Conservation (phyloP, 2,329 filamentous ascomycete species). For the Fusarium sp. region DNA sequence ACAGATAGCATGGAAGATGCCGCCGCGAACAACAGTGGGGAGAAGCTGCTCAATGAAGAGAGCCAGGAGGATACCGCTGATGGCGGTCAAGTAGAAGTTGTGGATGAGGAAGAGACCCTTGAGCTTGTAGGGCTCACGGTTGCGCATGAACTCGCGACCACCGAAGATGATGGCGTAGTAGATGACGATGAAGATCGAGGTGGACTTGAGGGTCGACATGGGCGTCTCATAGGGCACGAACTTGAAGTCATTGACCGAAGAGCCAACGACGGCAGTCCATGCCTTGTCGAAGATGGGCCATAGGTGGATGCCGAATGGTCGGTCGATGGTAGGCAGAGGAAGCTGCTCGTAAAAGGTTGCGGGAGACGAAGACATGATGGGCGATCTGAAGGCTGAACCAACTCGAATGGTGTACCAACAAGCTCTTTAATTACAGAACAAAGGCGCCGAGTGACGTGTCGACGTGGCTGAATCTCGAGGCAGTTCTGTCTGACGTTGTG, state of each 20-base stretch:
- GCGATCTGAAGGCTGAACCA: slow-evolving; percentile 27
- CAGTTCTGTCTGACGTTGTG: slow-evolving; percentile 4
- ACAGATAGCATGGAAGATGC: slow-evolving; percentile 92
- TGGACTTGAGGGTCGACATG: slow-evolving; percentile 90
- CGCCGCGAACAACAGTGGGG: slow-evolving; percentile 81
- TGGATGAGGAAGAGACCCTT: slow-evolving; percentile 93
- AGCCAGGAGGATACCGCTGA: slow-evolving; percentile 82
- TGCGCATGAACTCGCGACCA: slow-evolving; percentile 91
- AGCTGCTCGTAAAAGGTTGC: slow-evolving; percentile 65
- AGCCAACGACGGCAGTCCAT: slow-evolving; percentile 81
- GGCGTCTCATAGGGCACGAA: slow-evolving; percentile 86
- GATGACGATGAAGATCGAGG: slow-evolving; percentile 80
- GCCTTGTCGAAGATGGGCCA: slow-evolving; percentile 96
- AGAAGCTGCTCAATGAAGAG: slow-evolving; percentile 94
- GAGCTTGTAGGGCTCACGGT: slow-evolving; percentile 85
- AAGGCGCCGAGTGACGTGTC: slow-evolving; percentile 27
- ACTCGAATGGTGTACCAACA: slow-evolving; percentile 15
- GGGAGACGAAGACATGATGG: slow-evolving; percentile 53
- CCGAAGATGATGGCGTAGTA: slow-evolving; percentile 97
- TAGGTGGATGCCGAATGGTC: slow-evolving; percentile 89
- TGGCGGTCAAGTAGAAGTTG: slow-evolving; percentile 92
- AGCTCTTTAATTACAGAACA: slow-evolving; percentile 24
- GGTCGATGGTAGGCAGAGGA: slow-evolving; percentile 84
- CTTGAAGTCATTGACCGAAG: slow-evolving; percentile 85
- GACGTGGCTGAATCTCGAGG: slow-evolving; percentile 33